Evolutionary conservation across 108 stramenopile genomes (phyloP), one percentile per base, ranked within the genome.

Genomic region (Aurantiochytrium sp.): DNA sequence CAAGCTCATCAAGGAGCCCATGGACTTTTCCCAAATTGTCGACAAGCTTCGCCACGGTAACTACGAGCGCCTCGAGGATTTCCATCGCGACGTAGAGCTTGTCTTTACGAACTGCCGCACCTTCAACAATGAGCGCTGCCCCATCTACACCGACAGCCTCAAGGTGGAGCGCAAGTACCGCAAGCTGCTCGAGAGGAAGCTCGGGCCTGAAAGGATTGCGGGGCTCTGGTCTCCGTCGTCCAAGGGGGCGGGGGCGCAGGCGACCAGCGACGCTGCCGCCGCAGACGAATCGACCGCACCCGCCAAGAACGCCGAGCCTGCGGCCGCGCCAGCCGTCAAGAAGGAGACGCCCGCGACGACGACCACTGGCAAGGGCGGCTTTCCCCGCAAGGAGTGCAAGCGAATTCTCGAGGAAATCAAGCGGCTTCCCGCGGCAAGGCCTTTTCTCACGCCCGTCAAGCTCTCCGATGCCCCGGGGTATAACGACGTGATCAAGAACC

Each of bases 61-160:
- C 15, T 94, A 93, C 90, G 39, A 37, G 5, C 65, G 86, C 52
- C 37, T 91, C 50, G 85, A 89, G n/a, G 87, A 69, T 30, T 88
- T 93, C 55, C 52, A 69, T 8, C 89, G 55, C 4, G 93, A 94
- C 55, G 91, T 93, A 4, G 15, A 41, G 55, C 92, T 93, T 15
- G 91, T 91, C 17, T 96, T 96, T 89, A 54, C 85, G 65, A 99
- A 99, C 85, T 96, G 97, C 42, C 95, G 95, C 93, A 68, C 21
- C 10, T 99, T 97, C 92, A 98, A 98, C 92, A 19, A 65, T 65
- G 59, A 65, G 59, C 59, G 59, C 32, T 65, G 59, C 24, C 12
- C 27, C 32, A 65, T 65, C 19, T 30, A 34, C 34, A 30, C 59
- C 15, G 34, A 15, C 8, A 34, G 59, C 34, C 8, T 34, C 59